These are phyloP conservation scores for Neurospora sp. DNA, from an alignment of 495 filamentous ascomycete genomes.

Conservation along the genomic window DNA sequence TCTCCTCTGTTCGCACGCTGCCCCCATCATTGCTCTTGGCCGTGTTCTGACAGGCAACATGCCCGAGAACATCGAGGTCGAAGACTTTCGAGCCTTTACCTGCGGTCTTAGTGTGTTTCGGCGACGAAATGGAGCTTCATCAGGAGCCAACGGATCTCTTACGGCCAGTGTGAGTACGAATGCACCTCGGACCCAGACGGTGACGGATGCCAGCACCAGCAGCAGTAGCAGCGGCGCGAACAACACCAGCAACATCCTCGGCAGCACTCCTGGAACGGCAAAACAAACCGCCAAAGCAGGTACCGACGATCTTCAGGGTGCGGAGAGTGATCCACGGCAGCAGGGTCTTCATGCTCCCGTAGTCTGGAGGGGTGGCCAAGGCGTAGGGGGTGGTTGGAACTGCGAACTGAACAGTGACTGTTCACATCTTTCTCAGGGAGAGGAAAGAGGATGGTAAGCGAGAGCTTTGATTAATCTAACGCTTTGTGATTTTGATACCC, in stretches of 20 bases:
- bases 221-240: not conserved
- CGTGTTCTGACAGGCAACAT: conserved; percentile 66
- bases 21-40: conserved; percentile 75
- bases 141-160: not conserved
- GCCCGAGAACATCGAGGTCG: conserved; percentile 54
- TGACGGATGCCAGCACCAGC: not conserved
- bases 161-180: not conserved
- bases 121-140: conserved; percentile 8
- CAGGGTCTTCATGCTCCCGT: conserved; percentile 33
- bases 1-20: conserved; percentile 84
- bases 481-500: conserved; percentile 4
- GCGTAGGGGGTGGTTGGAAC: conserved; percentile 72
- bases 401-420: conserved; percentile 75
- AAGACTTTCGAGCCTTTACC: conserved; percentile 84
- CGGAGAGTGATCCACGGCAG: conserved; percentile 7
- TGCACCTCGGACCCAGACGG: not conserved
- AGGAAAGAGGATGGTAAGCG: conserved; percentile 83
- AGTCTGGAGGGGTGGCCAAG: conserved; percentile 53
- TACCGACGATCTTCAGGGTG: conserved; percentile 21
- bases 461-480: conserved; percentile 1
- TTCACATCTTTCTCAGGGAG: conserved; percentile 59
- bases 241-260: conserved; percentile 6
- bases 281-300: conserved; percentile 18
- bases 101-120: conserved; percentile 59
- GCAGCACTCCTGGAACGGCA: not conserved